phyloP scores from a whole-genome alignment of 208 protist genomes.

The Borovskyia barvae region DNA sequence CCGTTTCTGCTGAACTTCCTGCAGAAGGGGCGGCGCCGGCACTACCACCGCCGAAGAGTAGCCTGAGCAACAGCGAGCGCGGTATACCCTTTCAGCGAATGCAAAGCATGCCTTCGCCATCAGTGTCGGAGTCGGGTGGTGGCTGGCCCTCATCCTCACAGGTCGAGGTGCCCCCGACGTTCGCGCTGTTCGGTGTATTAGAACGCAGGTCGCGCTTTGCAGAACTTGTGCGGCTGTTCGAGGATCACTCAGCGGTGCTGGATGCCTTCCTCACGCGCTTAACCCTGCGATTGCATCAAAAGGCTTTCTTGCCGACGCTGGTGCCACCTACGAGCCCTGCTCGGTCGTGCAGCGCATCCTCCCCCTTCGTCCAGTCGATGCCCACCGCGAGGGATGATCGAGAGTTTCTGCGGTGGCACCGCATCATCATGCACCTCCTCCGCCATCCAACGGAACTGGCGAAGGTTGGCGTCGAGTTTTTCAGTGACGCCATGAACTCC shows the following conservation, averaged over 20 bases:
- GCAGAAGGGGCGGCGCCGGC: background rate
- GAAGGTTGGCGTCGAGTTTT: conserved; percentile 55
- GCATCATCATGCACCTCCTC: conserved; percentile 32
- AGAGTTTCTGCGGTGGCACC: conserved; percentile 27
- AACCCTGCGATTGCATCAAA: conserved; percentile 24
- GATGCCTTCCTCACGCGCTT: conserved; percentile 34
- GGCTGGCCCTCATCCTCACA: background rate
- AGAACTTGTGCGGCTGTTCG: conserved; percentile 44
- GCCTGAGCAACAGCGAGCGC: background rate
- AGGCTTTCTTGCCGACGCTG: background rate
- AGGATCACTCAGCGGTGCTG: conserved; percentile 28
- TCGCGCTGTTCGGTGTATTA: conserved; percentile 71
- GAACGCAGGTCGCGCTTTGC: conserved; percentile 52
- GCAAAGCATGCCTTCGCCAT: background rate
- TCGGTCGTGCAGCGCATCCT: background rate
- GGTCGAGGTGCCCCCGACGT: conserved; percentile 21
- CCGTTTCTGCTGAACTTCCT: no score
- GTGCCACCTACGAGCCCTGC: background rate
- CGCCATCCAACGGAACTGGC: conserved; percentile 17
- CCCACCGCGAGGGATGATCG: conserved; percentile 1
- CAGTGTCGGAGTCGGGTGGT: background rate
- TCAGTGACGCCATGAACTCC: conserved; percentile 51
- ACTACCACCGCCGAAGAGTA: background rate
- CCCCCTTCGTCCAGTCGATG: background rate
- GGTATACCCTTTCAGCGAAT: background rate